phyloP scores from a whole-genome alignment of 2,329 filamentous ascomycete species.

The Diaporthe vaccinii region DNA sequence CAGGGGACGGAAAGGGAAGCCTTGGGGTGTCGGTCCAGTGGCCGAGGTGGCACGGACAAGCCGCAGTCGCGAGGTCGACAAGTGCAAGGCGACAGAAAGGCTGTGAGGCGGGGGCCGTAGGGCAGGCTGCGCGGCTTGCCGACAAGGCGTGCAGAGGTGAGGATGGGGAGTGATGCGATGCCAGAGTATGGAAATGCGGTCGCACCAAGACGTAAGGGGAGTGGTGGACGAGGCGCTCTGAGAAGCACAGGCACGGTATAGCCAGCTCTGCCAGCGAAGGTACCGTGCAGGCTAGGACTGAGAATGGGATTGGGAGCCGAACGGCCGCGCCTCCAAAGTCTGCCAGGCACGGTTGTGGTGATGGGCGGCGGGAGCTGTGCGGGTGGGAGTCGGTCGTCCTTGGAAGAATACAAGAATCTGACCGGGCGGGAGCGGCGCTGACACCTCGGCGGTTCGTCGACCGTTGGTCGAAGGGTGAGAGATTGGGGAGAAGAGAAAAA shows the following conservation, averaged over 20 bases:
- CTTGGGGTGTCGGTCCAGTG: constrained; percentile 12
- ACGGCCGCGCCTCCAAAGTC: constrained; percentile 20
- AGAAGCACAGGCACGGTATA: constrained; percentile 36
- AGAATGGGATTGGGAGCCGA: constrained; percentile 10
- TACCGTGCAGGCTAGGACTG: constrained; percentile 16
- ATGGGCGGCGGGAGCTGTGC: constrained; percentile 17
- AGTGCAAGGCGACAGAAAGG: constrained; percentile 33
- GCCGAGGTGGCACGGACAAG: constrained; percentile 19
- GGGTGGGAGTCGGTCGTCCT: constrained; percentile 12
- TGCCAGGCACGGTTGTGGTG: constrained; percentile 11
- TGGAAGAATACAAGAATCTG: constrained; percentile 48
- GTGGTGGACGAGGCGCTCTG: constrained; percentile 30
- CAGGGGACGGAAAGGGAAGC: constrained; percentile 16
- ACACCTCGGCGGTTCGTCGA: constrained; percentile 19
- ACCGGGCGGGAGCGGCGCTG: constrained; percentile 46
- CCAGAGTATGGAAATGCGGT: constrained; percentile 36
- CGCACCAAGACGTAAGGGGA: constrained; percentile 40
- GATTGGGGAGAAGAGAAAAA: constrained; percentile 13
- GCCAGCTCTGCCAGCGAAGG: constrained; percentile 28
- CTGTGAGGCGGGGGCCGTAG: constrained; percentile 35
- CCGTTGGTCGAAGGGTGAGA: background rate
- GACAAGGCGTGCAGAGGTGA: constrained; percentile 32
- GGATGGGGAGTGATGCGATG: constrained; percentile 35
- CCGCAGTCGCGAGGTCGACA: constrained; percentile 31
- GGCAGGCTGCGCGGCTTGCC: constrained; percentile 35